These are phyloP conservation scores for Mikania micrantha DNA, from an alignment of 129 eudicot genomes.

Conservation along the genomic window DNA sequence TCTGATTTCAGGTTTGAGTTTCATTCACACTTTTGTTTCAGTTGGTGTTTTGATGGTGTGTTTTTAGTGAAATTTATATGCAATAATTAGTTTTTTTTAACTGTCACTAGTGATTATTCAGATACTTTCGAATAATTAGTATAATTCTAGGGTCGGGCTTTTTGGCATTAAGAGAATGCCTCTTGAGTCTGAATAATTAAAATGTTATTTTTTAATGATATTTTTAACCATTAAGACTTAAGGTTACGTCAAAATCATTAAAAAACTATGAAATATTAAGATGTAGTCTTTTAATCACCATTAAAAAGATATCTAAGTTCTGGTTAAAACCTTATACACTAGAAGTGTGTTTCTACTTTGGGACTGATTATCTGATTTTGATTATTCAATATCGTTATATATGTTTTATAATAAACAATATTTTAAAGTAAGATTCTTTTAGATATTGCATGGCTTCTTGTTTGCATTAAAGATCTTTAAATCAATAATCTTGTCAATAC, in stretches of 20 bases:
- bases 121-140: neutral
- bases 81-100: neutral
- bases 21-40: neutral
- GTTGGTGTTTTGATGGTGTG: neutral
- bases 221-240: too few species aligned
- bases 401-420: neutral
- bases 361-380: neutral
- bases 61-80: neutral
- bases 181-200: too few species aligned
- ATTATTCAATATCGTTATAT: neutral
- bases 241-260: too few species aligned
- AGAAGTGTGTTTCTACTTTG: neutral
- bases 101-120: neutral
- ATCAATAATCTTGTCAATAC: slow-evolving; percentile 7
- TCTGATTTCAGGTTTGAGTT: slow-evolving; percentile 81
- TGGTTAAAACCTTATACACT: neutral
- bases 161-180: too few species aligned
- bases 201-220: too few species aligned
- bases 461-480: slow-evolving; percentile 4
- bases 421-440: slow-evolving; percentile 4
- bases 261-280: too few species aligned
- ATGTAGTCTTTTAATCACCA: too few species aligned
- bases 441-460: slow-evolving; percentile 6
- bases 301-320: too few species aligned
- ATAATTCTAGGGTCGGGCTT: too few species aligned